Base-by-base conservation (phyloP, 345 rosid species). In the Euphorbia tirucalli region DNA sequence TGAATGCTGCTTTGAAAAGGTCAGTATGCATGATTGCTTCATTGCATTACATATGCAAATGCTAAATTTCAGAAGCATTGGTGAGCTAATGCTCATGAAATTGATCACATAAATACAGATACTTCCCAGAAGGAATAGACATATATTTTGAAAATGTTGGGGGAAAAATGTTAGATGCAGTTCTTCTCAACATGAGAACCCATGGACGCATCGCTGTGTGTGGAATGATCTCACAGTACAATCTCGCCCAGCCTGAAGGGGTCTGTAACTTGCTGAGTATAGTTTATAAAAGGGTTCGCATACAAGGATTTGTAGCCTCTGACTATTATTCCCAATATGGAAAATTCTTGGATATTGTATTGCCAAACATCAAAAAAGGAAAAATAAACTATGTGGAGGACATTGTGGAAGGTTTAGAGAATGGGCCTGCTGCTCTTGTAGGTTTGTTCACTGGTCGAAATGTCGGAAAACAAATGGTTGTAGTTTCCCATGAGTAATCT, bases 161-260 rank as follows among this genome's bases (percentile, higher is more conserved):
- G n/a, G 88, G 92, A 11, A 75, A 83, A 73, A 85, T 84, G 85
- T 78, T 85, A 3, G 88, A 85, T 10, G 87, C 85, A 2, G 89
- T 86, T 57, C 88, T 88, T 5, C 56, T 74, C 25, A 84, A 83
- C 81, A 88, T 86, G 86, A 84, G 83, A 66, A 8, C 7, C 1
- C 76, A 5, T 7, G 88, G 89, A 11, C 81, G 87, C 15, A 75
- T 85, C 0, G 81, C 87, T 60, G 83, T 71, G 0, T 85, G 85
- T 49, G 92, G 89, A 74, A 84, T 88, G 89, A 86, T 88, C 77
- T 87, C 91, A 0, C 88, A 87, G 48, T 83, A 85, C 77, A 73
- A 73, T 65, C 56, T 61, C 19, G 78, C 52, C 4, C 54, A 74
- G 32, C 73, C 69, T n/a, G 69, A 74, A 60, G 78, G 73, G 13